A percentile compares a stretch with the other conserved stretches of the same genome.
Conservation (phyloP, 352 stramenopile species). For the Pythium utonaiense region DNA sequence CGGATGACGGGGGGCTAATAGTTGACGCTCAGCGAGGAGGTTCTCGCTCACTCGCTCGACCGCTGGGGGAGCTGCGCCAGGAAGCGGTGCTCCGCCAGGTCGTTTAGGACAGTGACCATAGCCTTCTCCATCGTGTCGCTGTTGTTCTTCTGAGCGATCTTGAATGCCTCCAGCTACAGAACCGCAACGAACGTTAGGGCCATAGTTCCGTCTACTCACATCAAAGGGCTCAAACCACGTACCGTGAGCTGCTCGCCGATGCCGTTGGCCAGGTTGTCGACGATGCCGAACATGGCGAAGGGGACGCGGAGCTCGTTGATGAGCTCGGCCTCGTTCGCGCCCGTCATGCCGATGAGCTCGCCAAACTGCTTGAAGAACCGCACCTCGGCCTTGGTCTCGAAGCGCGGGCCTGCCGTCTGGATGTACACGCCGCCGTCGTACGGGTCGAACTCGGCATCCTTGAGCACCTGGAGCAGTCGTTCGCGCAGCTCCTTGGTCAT, state of each 20-base stretch:
- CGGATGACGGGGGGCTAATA: not conserved
- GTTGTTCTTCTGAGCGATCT: conserved; percentile 75
- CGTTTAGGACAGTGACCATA: conserved; percentile 52
- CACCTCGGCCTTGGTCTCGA: conserved; percentile 90
- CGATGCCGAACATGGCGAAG: conserved; percentile 85
- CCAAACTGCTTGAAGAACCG: conserved; percentile 86
- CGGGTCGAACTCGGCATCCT: conserved; percentile 37
- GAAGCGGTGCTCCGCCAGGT: conserved; percentile 34
- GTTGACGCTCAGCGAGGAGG: not conserved
- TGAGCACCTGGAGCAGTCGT: conserved; percentile 47
- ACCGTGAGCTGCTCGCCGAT: conserved; percentile 75
- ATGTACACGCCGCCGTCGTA: conserved; percentile 84
- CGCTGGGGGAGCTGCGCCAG: conserved; percentile 18
- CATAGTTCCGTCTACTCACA: too few relatives aligned
- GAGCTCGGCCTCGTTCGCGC: conserved; percentile 82
- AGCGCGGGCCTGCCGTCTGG: conserved; percentile 79
- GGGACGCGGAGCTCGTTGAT: conserved; percentile 79
- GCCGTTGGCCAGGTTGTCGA: conserved; percentile 89
- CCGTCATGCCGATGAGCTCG: conserved; percentile 88
- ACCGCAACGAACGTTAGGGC: not conserved
- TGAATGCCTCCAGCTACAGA: conserved; percentile 60
- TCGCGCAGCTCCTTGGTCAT: conserved; percentile 41
- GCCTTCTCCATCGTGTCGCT: conserved; percentile 60
- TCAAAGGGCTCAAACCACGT: conserved; percentile 7
- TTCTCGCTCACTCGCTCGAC: not conserved